Evolutionary conservation across 2,329 filamentous ascomycete genomes (phyloP).

Genomic region (Lachnum nothofagi): DNA sequence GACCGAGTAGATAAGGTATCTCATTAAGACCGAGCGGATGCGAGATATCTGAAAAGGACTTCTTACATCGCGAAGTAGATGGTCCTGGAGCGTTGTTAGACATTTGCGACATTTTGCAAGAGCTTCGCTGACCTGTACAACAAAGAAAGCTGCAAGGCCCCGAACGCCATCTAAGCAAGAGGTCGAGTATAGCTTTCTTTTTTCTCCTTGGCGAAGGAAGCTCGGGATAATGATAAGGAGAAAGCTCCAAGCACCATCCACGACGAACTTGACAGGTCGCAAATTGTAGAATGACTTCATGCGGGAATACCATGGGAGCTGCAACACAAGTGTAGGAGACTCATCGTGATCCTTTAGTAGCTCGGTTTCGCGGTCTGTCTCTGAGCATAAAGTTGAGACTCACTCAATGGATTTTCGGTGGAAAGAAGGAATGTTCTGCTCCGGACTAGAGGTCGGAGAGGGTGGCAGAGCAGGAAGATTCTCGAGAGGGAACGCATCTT

Average conservation of each 20-base stretch:
- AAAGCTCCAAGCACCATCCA: background rate
- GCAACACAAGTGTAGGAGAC: background rate
- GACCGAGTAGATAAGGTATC: too few relatives aligned
- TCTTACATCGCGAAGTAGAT: background rate
- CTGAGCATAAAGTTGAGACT: background rate
- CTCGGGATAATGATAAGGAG: background rate
- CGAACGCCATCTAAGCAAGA: slow-evolving; percentile 44
- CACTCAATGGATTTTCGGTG: background rate
- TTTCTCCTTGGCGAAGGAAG: background rate
- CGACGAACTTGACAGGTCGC: background rate
- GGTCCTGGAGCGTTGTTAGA: background rate
- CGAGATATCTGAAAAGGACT: background rate
- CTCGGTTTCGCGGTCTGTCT: background rate
- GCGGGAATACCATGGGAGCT: background rate
- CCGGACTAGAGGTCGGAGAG: background rate
- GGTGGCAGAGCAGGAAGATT: background rate
- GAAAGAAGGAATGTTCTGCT: background rate
- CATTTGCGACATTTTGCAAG: background rate
- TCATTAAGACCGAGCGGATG: background rate
- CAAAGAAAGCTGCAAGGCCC: slow-evolving; percentile 41
- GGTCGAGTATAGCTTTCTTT: slow-evolving; percentile 23
- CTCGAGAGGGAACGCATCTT: background rate
- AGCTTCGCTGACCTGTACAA: slow-evolving; percentile 29
- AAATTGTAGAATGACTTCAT: background rate
- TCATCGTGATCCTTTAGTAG: background rate